A percentile compares a stretch with the other conserved stretches of the same genome.
Conservation (phyloP, 1,284 basidiomycete genomes). For the Agaricales sp. region DNA sequence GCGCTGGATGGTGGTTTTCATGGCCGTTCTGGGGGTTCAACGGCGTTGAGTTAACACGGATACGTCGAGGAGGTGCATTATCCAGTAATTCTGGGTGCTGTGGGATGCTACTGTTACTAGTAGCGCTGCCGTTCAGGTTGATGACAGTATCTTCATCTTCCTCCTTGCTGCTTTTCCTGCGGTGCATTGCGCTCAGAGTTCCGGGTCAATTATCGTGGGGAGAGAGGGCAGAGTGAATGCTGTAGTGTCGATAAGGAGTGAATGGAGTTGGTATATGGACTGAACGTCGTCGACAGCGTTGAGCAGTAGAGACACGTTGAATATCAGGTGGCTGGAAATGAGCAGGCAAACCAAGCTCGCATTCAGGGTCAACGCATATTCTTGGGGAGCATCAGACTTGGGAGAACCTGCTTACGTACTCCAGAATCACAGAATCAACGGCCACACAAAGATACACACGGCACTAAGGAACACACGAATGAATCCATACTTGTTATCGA, state of each 20-base stretch:
- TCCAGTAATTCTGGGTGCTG: neutral
- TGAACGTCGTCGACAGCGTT: neutral
- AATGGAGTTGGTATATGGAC: neutral
- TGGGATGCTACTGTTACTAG: neutral
- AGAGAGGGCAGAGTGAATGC: neutral
- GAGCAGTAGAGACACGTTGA: neutral
- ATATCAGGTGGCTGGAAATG: neutral
- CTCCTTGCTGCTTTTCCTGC: constrained; percentile 2
- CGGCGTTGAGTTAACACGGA: constrained; percentile 28
- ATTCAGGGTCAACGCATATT: too few relatives aligned
- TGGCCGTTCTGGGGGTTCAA: constrained; percentile 8
- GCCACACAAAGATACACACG: neutral
- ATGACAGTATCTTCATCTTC: neutral
- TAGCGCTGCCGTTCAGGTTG: neutral
- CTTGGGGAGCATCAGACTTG: neutral
- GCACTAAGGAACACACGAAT: too few relatives aligned
- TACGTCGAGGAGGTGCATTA: constrained; percentile 9
- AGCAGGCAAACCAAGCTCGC: neutral
- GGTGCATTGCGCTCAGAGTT: neutral
- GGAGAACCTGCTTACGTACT: neutral
- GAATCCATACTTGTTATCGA: neutral
- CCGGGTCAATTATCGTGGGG: neutral
- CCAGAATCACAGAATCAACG: too few relatives aligned
- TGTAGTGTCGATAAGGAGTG: neutral
- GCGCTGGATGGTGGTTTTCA: constrained; percentile 14